phyloP scores from a whole-genome alignment of 352 stramenopile genomes.

The Phytophthora melonis region DNA sequence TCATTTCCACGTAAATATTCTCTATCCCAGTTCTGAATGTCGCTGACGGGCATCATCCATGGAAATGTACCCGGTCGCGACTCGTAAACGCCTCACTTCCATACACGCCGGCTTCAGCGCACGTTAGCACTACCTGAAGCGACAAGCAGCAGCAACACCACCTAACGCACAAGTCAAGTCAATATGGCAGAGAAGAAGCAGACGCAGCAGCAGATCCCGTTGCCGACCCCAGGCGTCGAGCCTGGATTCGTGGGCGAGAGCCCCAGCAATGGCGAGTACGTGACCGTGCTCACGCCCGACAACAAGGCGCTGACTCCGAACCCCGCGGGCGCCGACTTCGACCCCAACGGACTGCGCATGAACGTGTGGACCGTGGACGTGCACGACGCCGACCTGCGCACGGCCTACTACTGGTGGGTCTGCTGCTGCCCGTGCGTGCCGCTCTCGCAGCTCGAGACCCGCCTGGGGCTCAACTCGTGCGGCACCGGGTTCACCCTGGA shows the following conservation, averaged over 20 bases:
- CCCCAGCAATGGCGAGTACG: slow-evolving; percentile 43
- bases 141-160: not conserved
- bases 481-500: slow-evolving; percentile 21
- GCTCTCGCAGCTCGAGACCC: slow-evolving; percentile 44
- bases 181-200: slow-evolving; percentile 42
- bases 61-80: slow-evolving; percentile 16
- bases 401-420: slow-evolving; percentile 46
- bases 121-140: slow-evolving; percentile 11
- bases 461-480: slow-evolving; percentile 43
- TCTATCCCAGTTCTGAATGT: slow-evolving; percentile 10
- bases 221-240: slow-evolving; percentile 25
- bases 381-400: slow-evolving; percentile 37
- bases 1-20: slow-evolving; percentile 18
- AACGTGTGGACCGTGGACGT: slow-evolving; percentile 42
- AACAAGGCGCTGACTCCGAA: slow-evolving; percentile 28
- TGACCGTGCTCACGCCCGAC: slow-evolving; percentile 49
- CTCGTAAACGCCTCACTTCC: slow-evolving; percentile 27
- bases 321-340: slow-evolving; percentile 28
- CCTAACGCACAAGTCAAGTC: not conserved
- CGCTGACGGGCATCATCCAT: slow-evolving; percentile 24
- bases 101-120: slow-evolving; percentile 1
- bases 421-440: slow-evolving; percentile 48
- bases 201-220: slow-evolving; percentile 17
- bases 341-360: slow-evolving; percentile 48
- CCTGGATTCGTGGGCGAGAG: slow-evolving; percentile 36